These are phyloP conservation scores for Dendrobium catenatum DNA, from an alignment of 106 monocot genomes.

Conservation along the genomic window DNA sequence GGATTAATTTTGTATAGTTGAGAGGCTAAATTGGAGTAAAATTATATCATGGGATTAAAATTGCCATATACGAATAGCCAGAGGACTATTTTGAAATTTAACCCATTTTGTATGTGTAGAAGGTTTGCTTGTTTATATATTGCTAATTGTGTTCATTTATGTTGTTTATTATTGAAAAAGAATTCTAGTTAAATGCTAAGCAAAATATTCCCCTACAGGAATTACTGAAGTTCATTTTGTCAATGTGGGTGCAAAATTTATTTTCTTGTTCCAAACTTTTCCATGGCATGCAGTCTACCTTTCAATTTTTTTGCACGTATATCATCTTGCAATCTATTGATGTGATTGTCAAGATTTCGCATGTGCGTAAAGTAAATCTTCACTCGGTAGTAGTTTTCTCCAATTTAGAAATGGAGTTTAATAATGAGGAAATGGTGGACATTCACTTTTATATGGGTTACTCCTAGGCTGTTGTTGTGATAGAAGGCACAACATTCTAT, in stretches of 20 bases:
- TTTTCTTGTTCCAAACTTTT: background rate
- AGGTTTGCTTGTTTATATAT: too few relatives aligned
- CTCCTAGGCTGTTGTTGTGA: too few relatives aligned
- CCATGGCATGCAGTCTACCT: background rate
- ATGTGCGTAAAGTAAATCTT: background rate
- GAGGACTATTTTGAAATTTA: too few relatives aligned
- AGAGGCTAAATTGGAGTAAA: too few relatives aligned
- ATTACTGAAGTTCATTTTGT: too few relatives aligned
- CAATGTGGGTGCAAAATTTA: background rate
- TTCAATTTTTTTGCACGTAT: background rate
- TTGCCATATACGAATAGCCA: too few relatives aligned
- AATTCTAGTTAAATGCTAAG: background rate
- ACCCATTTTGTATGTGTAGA: too few relatives aligned
- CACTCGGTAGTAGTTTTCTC: background rate
- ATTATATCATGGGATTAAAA: too few relatives aligned
- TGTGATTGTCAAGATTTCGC: constrained; percentile 1
- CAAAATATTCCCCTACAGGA: background rate
- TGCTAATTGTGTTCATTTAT: too few relatives aligned
- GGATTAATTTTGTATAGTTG: too few relatives aligned
- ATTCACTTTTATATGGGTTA: background rate
- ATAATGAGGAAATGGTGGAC: background rate
- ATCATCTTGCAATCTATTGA: background rate
- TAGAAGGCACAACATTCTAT: too few relatives aligned
- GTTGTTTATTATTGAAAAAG: too few relatives aligned
- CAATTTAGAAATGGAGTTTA: background rate